These are phyloP conservation scores for Monosporozyma aquatica DNA, from an alignment of 805 yeast genomes.

Conservation along the genomic window DNA sequence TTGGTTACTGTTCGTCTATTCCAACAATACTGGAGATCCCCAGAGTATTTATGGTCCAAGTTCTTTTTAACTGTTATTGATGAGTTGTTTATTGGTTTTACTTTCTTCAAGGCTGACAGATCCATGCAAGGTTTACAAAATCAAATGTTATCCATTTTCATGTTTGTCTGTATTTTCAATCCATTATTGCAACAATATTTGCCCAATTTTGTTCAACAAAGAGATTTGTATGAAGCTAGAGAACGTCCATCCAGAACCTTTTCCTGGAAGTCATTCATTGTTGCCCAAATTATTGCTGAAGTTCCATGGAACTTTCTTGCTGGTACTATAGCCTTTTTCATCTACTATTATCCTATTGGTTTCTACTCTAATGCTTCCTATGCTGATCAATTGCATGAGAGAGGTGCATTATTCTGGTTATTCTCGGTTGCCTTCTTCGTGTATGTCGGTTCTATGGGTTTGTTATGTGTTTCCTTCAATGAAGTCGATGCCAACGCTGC, in stretches of 20 bases:
- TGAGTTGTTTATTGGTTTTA: conserved; percentile 63
- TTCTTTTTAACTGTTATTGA: conserved; percentile 43
- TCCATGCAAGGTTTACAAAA: conserved; percentile 69
- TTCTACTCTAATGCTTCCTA: conserved; percentile 51
- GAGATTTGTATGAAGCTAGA: conserved; percentile 62
- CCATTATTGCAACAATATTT: conserved; percentile 54
- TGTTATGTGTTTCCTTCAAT: conserved; percentile 48
- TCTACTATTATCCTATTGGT: conserved; percentile 68
- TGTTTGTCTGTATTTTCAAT: conserved; percentile 50
- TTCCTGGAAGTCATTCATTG: conserved; percentile 53
- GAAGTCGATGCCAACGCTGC: conserved; percentile 58
- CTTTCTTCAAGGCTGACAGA: conserved; percentile 59
- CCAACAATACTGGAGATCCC: conserved; percentile 64
- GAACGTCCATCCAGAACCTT: conserved; percentile 68
- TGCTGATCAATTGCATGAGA: conserved; percentile 37
- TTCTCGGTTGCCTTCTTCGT: conserved; percentile 39
- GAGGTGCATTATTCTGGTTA: conserved; percentile 53
- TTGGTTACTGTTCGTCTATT: conserved; percentile 47
- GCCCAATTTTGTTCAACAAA: conserved; percentile 51
- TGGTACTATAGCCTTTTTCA: conserved; percentile 55
- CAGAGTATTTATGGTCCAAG: conserved; percentile 53
- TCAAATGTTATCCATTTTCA: conserved; percentile 70
- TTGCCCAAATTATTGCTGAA: conserved; percentile 56
- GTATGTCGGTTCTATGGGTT: conserved; percentile 51
- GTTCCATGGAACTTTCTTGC: conserved; percentile 52